A percentile compares a stretch with the other conserved stretches of the same genome.
Evolutionary conservation across 179 eudicot genomes (phyloP).

Genomic region (Silene noctiflora): DNA sequence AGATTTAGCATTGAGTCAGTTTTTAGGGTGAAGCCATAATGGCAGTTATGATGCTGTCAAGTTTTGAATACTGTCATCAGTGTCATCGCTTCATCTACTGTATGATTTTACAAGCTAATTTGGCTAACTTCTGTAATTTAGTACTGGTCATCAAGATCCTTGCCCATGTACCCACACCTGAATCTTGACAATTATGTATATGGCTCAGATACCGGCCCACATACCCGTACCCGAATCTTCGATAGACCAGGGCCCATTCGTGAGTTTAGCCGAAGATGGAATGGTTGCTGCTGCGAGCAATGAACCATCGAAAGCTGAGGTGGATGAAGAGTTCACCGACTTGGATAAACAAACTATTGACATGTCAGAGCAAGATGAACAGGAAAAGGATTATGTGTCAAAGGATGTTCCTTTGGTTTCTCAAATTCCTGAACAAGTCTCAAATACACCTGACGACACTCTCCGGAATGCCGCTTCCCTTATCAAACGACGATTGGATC

Average conservation of each 20-base stretch:
- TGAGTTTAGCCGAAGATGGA: conserved; percentile 65
- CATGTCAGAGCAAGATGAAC: conserved; percentile 22
- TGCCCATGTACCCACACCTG: not conserved
- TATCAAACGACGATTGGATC: conserved; percentile 45
- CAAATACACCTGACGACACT: conserved; percentile 20
- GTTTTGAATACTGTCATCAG: not conserved
- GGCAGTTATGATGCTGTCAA: not conserved
- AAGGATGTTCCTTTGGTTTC: not conserved
- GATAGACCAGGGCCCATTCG: conserved; percentile 70
- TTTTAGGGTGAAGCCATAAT: not conserved
- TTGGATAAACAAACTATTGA: conserved; percentile 22
- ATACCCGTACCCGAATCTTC: conserved; percentile 45
- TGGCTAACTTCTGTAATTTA: not conserved
- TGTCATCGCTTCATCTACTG: not conserved
- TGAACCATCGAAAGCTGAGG: conserved; percentile 36
- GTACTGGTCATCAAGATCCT: not conserved
- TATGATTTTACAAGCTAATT: not conserved
- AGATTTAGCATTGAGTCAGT: not conserved
- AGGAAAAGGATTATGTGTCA: conserved; percentile 21
- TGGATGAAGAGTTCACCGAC: conserved; percentile 25
- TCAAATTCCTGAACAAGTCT: conserved; percentile 24
- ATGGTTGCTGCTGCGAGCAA: conserved; percentile 62
- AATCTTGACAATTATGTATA: conserved; percentile 17
- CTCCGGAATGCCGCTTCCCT: conserved; percentile 24
- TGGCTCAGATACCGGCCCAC: conserved; percentile 27